Percentiles rank a stretch among this genome's conserved stretches.
Conservation (phyloP, 306 rosid genomes). For the Cucurbita argyrosperma region DNA sequence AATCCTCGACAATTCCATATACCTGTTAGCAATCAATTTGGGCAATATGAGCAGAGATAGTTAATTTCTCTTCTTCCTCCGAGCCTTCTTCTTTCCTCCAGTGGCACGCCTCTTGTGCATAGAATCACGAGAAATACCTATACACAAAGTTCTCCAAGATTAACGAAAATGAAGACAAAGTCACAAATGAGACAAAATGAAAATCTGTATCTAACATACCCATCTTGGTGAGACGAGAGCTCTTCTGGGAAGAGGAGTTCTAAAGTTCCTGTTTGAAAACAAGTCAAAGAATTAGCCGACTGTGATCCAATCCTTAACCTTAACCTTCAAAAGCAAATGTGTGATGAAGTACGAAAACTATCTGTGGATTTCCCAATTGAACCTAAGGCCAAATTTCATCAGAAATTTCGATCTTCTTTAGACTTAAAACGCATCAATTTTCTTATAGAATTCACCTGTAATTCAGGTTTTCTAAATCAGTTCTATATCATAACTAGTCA, state of each 20-base stretch:
- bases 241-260: not conserved
- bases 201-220: not conserved
- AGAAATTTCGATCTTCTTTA: not conserved
- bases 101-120: not conserved
- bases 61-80: not conserved
- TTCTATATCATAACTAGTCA: not conserved
- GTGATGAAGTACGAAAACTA: not conserved
- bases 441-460: not conserved
- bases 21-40: not conserved
- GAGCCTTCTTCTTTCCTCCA: not conserved
- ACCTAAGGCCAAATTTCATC: not conserved
- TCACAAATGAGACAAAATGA: not conserved
- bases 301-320: not conserved
- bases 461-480: not conserved
- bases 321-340: not conserved
- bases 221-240: not conserved
- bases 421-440: not conserved
- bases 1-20: not conserved
- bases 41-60: not conserved
- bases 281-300: not conserved
- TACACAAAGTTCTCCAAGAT: not conserved
- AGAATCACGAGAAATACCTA: not conserved
- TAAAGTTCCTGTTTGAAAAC: not conserved
- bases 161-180: not conserved
- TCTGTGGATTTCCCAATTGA: not conserved